Percentiles rank a stretch among this genome's conserved stretches.
Evolutionary conservation across 768 basidiomycete species (phyloP).

Genomic region (Phlegmacium glaucopus): DNA sequence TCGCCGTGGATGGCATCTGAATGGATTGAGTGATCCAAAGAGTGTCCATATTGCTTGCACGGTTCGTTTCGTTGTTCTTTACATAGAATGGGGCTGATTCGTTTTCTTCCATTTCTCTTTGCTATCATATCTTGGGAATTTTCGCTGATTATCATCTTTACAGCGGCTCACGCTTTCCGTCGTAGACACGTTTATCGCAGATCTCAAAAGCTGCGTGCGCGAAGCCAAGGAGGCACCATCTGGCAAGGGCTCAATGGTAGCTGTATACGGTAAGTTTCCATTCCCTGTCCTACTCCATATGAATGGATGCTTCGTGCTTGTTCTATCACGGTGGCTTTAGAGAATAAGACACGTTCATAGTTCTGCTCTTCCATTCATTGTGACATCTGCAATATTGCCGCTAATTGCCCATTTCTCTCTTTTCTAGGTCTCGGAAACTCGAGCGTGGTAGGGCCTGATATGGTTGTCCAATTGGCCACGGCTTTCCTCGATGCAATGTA

Average conservation of each 20-base stretch:
- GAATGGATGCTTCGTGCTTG: neutral
- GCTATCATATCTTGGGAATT: neutral
- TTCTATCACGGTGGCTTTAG: neutral
- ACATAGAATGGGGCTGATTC: neutral
- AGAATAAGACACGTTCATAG: neutral
- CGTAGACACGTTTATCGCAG: constrained; percentile 77
- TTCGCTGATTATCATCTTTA: neutral
- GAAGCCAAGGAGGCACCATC: constrained; percentile 64
- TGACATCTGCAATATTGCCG: neutral
- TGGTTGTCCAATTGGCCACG: constrained; percentile 76
- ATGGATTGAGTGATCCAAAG: constrained; percentile 72
- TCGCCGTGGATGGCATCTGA: constrained; percentile 88
- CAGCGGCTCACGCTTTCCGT: constrained; percentile 77
- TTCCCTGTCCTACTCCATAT: constrained; percentile 7
- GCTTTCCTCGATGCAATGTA: constrained; percentile 81
- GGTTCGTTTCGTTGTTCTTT: constrained; percentile 44
- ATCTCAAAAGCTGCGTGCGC: constrained; percentile 74
- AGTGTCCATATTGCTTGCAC: constrained; percentile 95
- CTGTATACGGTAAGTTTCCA: constrained; percentile 71
- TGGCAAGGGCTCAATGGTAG: constrained; percentile 86
- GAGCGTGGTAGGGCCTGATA: constrained; percentile 74
- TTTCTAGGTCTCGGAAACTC: constrained; percentile 73
- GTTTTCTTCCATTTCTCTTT: neutral
- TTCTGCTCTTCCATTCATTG: neutral
- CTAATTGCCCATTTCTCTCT: no score